Conservation (phyloP, 202 grass and related monocot species). For the Brachypodium distachyon region DNA sequence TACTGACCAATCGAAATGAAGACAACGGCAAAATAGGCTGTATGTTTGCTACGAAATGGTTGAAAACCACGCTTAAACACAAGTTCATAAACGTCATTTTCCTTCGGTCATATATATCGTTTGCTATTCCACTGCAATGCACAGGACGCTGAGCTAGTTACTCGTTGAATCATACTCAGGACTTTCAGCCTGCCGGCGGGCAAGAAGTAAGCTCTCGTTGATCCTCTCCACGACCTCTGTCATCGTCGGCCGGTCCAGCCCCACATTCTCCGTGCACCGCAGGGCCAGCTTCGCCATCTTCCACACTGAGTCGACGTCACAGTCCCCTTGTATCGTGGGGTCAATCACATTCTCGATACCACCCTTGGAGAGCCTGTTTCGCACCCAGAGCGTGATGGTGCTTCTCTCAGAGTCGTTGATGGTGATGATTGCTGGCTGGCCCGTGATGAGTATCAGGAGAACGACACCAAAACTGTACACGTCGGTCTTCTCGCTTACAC, state of each 20-base stretch:
- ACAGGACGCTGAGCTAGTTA: too few relatives aligned
- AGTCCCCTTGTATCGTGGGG: neutral
- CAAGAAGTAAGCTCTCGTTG: constrained; percentile 25
- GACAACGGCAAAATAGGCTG: too few relatives aligned
- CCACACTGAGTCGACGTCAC: constrained; percentile 18
- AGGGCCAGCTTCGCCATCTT: constrained; percentile 13
- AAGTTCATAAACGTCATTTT: too few relatives aligned
- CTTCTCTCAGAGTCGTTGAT: neutral
- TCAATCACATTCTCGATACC: constrained; percentile 23
- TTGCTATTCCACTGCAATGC: too few relatives aligned
- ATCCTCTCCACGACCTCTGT: neutral
- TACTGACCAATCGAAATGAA: too few relatives aligned
- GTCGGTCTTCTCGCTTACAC: constrained; percentile 32
- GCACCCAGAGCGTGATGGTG: neutral
- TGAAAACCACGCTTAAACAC: too few relatives aligned
- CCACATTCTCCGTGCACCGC: neutral
- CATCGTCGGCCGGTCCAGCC: constrained; percentile 25
- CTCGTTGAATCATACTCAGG: too few relatives aligned
- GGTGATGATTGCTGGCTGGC: neutral
- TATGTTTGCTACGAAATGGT: too few relatives aligned
- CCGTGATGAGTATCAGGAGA: constrained; percentile 22
- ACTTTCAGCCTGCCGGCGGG: too few relatives aligned
- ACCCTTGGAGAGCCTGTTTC: neutral
- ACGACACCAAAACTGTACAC: constrained; percentile 39
- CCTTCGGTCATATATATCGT: too few relatives aligned